Percentiles rank a stretch among this genome's conserved stretches.
Evolutionary conservation across 169 alveolate species (phyloP).

Genomic region (Theileria parva): DNA sequence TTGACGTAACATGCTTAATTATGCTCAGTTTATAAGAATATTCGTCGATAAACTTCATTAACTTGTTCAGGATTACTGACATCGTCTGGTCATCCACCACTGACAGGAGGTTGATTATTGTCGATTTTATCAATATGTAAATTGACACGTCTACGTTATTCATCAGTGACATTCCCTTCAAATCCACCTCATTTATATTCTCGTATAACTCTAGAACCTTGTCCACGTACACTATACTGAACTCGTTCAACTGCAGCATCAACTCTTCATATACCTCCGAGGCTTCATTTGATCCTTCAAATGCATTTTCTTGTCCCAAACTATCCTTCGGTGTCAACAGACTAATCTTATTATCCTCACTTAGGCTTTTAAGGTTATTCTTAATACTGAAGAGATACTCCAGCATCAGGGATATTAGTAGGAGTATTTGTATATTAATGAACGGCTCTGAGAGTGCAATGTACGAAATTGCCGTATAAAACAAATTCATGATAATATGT

Average conservation of each 20-base stretch:
- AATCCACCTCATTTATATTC: constrained; percentile 18
- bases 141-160: constrained; percentile 59
- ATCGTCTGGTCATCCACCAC: constrained; percentile 35
- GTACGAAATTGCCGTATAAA: constrained; percentile 29
- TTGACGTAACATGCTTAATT: constrained; percentile 46
- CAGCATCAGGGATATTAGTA: constrained; percentile 22
- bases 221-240: constrained; percentile 6
- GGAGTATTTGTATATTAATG: constrained; percentile 53
- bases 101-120: constrained; percentile 41
- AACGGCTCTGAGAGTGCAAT: constrained; percentile 64
- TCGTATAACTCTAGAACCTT: not conserved
- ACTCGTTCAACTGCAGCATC: constrained; percentile 1
- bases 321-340: not conserved
- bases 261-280: not conserved
- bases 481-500: constrained; percentile 31
- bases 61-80: constrained; percentile 21
- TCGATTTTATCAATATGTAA: constrained; percentile 38
- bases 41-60: constrained; percentile 29
- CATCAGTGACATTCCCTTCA: constrained; percentile 47
- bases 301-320: not conserved
- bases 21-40: constrained; percentile 35
- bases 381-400: not conserved
- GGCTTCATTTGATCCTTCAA: not conserved
- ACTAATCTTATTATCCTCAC: not conserved
- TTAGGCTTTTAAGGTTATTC: not conserved